Conservation (phyloP, 352 stramenopile species). For the Peronospora farinosa region DNA sequence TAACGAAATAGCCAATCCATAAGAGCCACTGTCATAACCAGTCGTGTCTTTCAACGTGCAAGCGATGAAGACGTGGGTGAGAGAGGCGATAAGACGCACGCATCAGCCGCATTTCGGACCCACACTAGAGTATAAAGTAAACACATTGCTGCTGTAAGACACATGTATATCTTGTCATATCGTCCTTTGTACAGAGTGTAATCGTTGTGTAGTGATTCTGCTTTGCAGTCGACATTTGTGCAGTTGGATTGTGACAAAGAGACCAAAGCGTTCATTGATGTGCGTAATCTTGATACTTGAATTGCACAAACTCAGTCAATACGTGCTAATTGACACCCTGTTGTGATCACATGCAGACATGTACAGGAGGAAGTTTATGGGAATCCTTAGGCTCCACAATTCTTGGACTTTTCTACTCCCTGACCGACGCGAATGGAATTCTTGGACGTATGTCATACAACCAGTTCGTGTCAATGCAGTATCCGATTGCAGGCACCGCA, state of each 20-base stretch:
- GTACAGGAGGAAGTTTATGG: slow-evolving; percentile 61
- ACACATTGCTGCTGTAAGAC: slow-evolving; percentile 43
- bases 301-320: not conserved
- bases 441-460: slow-evolving; percentile 51
- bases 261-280: slow-evolving; percentile 64
- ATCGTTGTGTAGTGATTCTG: slow-evolving; percentile 38
- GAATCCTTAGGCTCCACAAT: slow-evolving; percentile 59
- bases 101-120: slow-evolving; percentile 45
- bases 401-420: slow-evolving; percentile 74
- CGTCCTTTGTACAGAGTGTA: not conserved
- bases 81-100: slow-evolving; percentile 44
- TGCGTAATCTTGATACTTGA: slow-evolving; percentile 13
- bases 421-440: slow-evolving; percentile 81
- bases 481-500: slow-evolving; percentile 10
- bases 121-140: slow-evolving; percentile 55
- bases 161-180: not conserved
- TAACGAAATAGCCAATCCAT: too few relatives aligned
- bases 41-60: too few relatives aligned
- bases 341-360: slow-evolving; percentile 37
- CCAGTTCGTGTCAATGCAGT: not conserved
- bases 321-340: not conserved
- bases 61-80: slow-evolving; percentile 76
- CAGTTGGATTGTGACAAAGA: slow-evolving; percentile 71
- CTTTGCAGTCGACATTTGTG: slow-evolving; percentile 57
- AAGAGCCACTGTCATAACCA: too few relatives aligned